Base-by-base conservation (phyloP, 495 filamentous ascomycete species). In the Daldinia grandis region DNA sequence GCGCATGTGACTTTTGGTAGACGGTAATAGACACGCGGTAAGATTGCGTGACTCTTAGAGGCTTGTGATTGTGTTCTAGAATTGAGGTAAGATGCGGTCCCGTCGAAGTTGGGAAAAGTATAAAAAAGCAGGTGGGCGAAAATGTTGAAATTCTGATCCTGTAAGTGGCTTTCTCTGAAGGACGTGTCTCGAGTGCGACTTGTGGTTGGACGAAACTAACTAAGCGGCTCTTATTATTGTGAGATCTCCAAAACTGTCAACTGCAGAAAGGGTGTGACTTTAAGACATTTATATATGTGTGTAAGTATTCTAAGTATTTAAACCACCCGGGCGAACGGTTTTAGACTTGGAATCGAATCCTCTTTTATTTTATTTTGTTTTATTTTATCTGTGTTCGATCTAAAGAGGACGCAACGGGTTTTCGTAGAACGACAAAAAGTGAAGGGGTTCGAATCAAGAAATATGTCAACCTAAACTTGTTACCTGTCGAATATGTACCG, bases 141-240 rank as follows among this genome's bases (percentile, higher is more conserved):
- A 56, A 38, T 72, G 44, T 65, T 57, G 50, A 40, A 56, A 50
- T 72, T 40, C 66, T 62, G 64, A 68, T 59, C 72, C 66, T 76
- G 59, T 76, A 65, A 65, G 67, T 74, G 69, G 70, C 56, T 68
- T 31, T 71, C 62, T 68, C 64, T 65, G 58, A 71, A 73, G 69
- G 72, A 71, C 74, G 75, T 77, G 75, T 74, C 31, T 63, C 66
- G 63, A 76, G 40, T 38, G 57, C 60, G 71, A 65, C 15, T 12
- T 66, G 71, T 77, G 73, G 73, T 77, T 77, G 75, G 75, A 67
- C 50, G 47, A 69, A 61, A 35, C 33, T 35, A 47, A 55, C 19
- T 25, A 69, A 60, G 44, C 67, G 51, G 66, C 62, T 68, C 63
- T 65, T 59, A 60, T 66, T 66, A 40, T 17, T 55, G 28, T 33